phyloP scores from a whole-genome alignment of 768 basidiomycete species.

The Lentinula raphanica region DNA sequence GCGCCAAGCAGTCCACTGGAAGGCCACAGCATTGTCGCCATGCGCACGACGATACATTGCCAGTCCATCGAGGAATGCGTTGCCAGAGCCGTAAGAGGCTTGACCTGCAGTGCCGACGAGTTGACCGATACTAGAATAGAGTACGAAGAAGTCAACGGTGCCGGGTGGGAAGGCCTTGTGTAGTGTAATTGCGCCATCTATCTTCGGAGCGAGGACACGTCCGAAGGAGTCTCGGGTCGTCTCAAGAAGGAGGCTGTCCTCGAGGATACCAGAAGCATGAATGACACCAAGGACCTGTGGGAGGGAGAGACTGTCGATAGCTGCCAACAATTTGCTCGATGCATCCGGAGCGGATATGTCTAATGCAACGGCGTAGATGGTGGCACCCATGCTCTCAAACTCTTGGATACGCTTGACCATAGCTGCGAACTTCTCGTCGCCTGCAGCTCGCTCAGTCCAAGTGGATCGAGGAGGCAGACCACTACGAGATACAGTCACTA shows the following conservation, averaged over 20 bases:
- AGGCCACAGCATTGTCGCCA: conserved; percentile 1
- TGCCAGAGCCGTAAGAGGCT: conserved; percentile 1
- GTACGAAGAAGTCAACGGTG: not conserved
- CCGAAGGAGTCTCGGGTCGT: not conserved
- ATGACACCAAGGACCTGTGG: not conserved
- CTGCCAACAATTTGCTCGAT: not conserved
- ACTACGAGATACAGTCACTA: not conserved
- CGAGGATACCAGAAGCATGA: not conserved
- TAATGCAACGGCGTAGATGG: not conserved
- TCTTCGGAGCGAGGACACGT: not conserved
- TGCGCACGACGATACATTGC: conserved; percentile 1
- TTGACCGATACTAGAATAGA: conserved; percentile 1
- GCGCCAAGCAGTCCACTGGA: conserved; percentile 5
- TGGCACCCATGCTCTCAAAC: conserved; percentile 1
- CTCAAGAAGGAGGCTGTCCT: not conserved
- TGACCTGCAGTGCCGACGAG: conserved; percentile 1
- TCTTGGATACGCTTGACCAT: not conserved
- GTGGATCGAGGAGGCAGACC: not conserved
- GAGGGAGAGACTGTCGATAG: not conserved
- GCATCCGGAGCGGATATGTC: not conserved
- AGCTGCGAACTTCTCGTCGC: not conserved
- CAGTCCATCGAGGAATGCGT: conserved; percentile 1
- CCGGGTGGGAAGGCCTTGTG: conserved; percentile 1
- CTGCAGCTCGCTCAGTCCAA: not conserved
- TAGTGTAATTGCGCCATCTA: not conserved